Conservation (phyloP, 179 eudicot species). For the Beta lomatogona region DNA sequence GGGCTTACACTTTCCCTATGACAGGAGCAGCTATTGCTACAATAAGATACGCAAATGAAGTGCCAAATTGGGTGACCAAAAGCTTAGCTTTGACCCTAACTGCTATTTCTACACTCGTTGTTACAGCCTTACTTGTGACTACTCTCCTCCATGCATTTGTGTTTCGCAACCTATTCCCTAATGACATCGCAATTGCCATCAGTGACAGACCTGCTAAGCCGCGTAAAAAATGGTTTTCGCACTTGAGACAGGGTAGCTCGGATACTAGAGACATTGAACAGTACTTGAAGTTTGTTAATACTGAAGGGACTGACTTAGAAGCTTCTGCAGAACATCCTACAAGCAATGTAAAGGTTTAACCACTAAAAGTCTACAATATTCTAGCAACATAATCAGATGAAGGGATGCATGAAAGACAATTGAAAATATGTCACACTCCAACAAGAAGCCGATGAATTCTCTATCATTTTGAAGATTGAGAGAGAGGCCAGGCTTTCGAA, state of each 20-base stretch:
- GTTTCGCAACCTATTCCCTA: slow-evolving; percentile 71
- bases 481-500: slow-evolving; percentile 19
- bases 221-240: slow-evolving; percentile 54
- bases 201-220: slow-evolving; percentile 52
- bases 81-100: slow-evolving; percentile 47
- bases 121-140: slow-evolving; percentile 49
- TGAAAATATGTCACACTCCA: not conserved
- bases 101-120: slow-evolving; percentile 52
- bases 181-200: slow-evolving; percentile 87
- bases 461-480: slow-evolving; percentile 17
- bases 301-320: slow-evolving; percentile 39
- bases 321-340: slow-evolving; percentile 23
- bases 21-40: slow-evolving; percentile 89
- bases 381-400: too few relatives aligned
- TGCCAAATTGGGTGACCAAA: slow-evolving; percentile 47
- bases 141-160: slow-evolving; percentile 74
- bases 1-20: slow-evolving; percentile 99
- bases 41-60: slow-evolving; percentile 62
- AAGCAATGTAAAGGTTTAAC: not conserved
- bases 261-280: slow-evolving; percentile 50
- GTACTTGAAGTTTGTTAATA: slow-evolving; percentile 41
- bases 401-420: not conserved
- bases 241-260: slow-evolving; percentile 44
- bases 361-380: not conserved
- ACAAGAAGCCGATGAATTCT: slow-evolving; percentile 29